Percentiles rank a stretch among this genome's conserved stretches.
These are phyloP conservation scores for Phoma sp. DNA, from an alignment of 2,329 filamentous ascomycete genomes.

Conservation along the genomic window DNA sequence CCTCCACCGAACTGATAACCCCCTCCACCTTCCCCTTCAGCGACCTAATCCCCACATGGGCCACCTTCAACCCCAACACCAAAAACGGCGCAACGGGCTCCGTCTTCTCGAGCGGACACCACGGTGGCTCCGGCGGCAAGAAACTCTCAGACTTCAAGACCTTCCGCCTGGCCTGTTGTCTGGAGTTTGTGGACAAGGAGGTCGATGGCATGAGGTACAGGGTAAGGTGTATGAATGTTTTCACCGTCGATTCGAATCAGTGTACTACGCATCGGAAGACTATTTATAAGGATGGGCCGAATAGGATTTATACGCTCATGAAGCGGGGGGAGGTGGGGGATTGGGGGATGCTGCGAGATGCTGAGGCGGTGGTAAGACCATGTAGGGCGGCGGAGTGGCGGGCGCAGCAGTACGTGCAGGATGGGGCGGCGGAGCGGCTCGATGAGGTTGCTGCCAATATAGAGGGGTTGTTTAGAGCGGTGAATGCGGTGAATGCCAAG, in stretches of 20 bases:
- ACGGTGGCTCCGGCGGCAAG: not conserved
- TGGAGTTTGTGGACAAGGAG: constrained; percentile 5
- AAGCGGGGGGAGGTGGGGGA: not conserved
- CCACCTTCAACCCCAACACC: not conserved
- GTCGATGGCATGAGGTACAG: not conserved
- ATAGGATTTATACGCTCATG: constrained; percentile 7
- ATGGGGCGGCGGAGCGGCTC: no score
- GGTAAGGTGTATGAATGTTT: constrained; percentile 11
- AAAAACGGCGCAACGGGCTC: not conserved
- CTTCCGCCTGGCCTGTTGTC: constrained; percentile 6
- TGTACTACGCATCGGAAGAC: constrained; percentile 6
- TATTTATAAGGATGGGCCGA: constrained; percentile 12
- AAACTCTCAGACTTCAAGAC: constrained; percentile 1
- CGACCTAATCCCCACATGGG: not conserved
- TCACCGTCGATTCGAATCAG: constrained; percentile 2
- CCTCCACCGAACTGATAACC: not conserved
- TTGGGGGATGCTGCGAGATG: constrained; percentile 16
- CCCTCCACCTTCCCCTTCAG: not conserved
- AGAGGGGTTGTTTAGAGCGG: no score
- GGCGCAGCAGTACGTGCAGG: no score
- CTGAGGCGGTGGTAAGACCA: no score
- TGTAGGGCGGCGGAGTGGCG: no score
- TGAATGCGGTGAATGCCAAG: no score
- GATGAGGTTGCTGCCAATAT: no score
- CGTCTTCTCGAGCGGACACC: not conserved